Base-by-base conservation (phyloP, 441 rosid genomes). In the Croton setiger region DNA sequence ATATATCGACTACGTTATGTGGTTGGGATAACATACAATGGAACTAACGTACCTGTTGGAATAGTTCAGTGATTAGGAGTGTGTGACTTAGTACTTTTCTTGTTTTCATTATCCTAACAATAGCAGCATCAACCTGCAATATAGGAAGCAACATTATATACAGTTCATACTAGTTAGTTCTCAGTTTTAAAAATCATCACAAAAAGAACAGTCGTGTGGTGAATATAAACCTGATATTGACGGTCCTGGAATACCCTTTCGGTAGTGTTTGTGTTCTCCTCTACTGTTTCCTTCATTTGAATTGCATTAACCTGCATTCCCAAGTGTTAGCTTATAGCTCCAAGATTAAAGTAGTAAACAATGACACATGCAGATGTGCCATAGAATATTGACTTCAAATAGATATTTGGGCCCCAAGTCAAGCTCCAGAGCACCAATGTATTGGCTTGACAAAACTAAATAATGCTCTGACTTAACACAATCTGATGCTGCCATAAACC, bases 201-300 rank as follows among this genome's bases (percentile, higher is more conserved):
- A 5, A 17, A 17, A 10, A 49, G 18, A 11, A 37, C 20, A 27
- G 14, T 20, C 44, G 20, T 36, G 17, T 31, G 31, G 58, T 3
- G 57, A 43, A 66, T 44, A 33, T 12, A 7, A 79, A 95, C 99
- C 99, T 96, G 99, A 82, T 93, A 96, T 74, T 96, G 99, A 41
- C 98, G 93, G 78, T 96, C 98, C 74, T 92, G 98, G 80, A 96
- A 96, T 64, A 96, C 99, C 85, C 98, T 88, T 73, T 96, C 96
- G 0, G 99, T 93, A 52, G 99, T 96, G 79, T 97, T 91, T 47
- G 97, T 88, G 83, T 93, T 93, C 81, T 96, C 99, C 75, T 96
- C 99, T 51, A 96, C 98, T 0, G 99, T 96, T 83, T 96, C 99
- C 85, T 93, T 96, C 99, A 93, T 88, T 79, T 96, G 99, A 83